These are phyloP conservation scores for Monilinia aucupariae DNA, from an alignment of 2,329 filamentous ascomycete genomes.

Conservation along the genomic window DNA sequence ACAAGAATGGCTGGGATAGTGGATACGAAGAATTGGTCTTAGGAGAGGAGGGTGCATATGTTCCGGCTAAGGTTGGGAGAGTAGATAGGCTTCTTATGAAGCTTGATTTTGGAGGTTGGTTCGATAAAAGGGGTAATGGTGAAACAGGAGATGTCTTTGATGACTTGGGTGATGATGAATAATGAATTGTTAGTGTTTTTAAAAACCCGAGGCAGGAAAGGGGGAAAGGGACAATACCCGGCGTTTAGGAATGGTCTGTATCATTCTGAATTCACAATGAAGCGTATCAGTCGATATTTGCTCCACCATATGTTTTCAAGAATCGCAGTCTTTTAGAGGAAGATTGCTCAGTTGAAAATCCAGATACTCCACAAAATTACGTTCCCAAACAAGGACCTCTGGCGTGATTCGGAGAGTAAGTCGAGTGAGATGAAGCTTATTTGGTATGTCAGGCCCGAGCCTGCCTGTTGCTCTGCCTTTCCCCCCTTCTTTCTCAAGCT, in stretches of 20 bases:
- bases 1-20: slow-evolving; percentile 35
- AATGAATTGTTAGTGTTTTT: neutral
- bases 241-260: neutral
- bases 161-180: slow-evolving; percentile 24
- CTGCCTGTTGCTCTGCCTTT: neutral
- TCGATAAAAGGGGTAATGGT: slow-evolving; percentile 26
- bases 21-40: slow-evolving; percentile 34
- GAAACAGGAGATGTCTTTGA: slow-evolving; percentile 24
- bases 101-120: slow-evolving; percentile 53
- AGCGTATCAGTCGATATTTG: neutral
- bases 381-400: neutral
- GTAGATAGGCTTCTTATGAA: slow-evolving; percentile 88
- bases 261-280: neutral
- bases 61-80: slow-evolving; percentile 68
- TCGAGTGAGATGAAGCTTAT: neutral
- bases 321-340: neutral
- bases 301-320: neutral
- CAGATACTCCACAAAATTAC: neutral
- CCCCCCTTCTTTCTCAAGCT: neutral
- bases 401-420: neutral
- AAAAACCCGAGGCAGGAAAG: neutral
- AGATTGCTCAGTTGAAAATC: neutral
- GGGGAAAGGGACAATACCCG: neutral
- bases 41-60: slow-evolving; percentile 50
- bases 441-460: neutral